phyloP scores from a whole-genome alignment of 352 stramenopile genomes.

The Phytopythium aichiense region DNA sequence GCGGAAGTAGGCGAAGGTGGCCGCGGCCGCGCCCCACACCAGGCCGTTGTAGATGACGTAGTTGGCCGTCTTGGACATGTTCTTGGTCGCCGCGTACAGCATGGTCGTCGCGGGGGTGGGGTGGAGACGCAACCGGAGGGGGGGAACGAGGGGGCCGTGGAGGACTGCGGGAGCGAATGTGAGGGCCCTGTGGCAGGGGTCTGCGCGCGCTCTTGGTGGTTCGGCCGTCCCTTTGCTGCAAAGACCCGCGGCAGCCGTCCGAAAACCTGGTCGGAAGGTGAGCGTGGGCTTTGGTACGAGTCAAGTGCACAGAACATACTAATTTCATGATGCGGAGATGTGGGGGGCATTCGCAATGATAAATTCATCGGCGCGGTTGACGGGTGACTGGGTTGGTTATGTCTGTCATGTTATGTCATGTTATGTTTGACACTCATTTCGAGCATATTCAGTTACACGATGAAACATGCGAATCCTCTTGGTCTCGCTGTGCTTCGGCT shows the following conservation, averaged over 20 bases:
- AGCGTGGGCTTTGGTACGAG: background rate
- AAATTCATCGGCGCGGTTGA: background rate
- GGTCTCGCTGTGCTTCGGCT: too few species aligned
- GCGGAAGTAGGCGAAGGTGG: conserved; percentile 43
- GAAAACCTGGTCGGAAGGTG: background rate
- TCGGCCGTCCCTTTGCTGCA: conserved; percentile 32
- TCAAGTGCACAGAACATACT: conserved; percentile 4
- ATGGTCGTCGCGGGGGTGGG: conserved; percentile 18
- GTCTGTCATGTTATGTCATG: background rate
- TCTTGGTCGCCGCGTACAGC: conserved; percentile 66
- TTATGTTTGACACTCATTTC: background rate
- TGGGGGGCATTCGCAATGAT: background rate
- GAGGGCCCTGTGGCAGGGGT: background rate
- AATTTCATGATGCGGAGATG: conserved; percentile 15
- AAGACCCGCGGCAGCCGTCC: conserved; percentile 30
- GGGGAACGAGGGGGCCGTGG: background rate
- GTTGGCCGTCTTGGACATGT: conserved; percentile 57
- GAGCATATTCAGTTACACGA: too few species aligned
- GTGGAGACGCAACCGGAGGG: too few species aligned
- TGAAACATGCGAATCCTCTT: too few species aligned
- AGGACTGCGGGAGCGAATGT: conserved; percentile 17
- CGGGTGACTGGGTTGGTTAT: conserved; percentile 1
- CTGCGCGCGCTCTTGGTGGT: too few species aligned
- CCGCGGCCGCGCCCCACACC: conserved; percentile 37
- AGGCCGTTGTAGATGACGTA: conserved; percentile 42